phyloP scores from a whole-genome alignment of 768 basidiomycete genomes.

The Daedaleopsis nitida region DNA sequence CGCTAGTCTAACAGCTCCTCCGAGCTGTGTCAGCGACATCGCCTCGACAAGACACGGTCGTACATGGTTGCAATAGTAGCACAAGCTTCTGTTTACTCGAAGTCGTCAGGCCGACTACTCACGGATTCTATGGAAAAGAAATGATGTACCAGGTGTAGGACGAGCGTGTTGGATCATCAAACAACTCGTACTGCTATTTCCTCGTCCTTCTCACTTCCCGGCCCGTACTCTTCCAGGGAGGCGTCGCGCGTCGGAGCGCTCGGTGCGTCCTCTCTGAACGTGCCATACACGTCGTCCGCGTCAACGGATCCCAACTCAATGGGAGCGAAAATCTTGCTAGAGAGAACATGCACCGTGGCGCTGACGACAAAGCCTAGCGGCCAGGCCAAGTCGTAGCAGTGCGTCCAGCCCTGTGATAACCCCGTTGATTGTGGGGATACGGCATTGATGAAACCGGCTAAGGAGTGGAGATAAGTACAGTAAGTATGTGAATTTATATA shows the following conservation, averaged over 20 bases:
- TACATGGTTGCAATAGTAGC: no score
- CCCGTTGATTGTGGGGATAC: conserved; percentile 10
- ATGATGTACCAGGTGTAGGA: no score
- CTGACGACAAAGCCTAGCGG: conserved; percentile 24
- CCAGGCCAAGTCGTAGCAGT: conserved; percentile 20
- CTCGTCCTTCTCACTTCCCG: not conserved
- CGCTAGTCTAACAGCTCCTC: no score
- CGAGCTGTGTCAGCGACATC: no score
- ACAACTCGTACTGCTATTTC: not conserved
- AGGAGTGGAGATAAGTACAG: no score
- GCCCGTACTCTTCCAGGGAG: not conserved
- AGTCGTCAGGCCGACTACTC: not conserved
- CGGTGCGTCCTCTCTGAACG: conserved; percentile 14
- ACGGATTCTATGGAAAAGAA: no score
- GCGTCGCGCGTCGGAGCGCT: not conserved
- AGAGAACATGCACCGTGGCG: conserved; percentile 13
- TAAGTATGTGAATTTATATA: not conserved
- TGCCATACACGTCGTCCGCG: conserved; percentile 24
- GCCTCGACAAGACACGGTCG: no score
- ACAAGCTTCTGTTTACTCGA: not conserved
- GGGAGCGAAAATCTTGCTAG: conserved; percentile 25
- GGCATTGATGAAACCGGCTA: conserved; percentile 21
- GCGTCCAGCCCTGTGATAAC: conserved; percentile 12
- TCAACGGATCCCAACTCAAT: conserved; percentile 23
- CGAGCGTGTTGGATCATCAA: no score